These are phyloP conservation scores for Adansonia digitata DNA, from an alignment of 345 rosid genomes.

Conservation along the genomic window DNA sequence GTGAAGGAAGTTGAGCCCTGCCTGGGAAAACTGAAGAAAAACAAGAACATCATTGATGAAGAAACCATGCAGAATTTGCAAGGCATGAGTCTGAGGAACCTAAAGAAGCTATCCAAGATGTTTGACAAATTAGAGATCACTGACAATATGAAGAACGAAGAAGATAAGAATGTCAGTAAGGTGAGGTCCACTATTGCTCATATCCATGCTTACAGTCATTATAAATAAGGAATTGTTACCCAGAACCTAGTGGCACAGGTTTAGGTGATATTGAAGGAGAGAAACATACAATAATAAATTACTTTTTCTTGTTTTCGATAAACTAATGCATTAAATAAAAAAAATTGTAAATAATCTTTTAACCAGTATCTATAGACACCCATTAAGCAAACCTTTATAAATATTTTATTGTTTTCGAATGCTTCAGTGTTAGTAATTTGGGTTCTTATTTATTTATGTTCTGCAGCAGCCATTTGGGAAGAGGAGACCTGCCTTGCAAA, in stretches of 20 bases:
- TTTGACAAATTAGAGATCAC: conserved; percentile 28
- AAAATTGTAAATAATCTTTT: no score
- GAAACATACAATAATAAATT: no score
- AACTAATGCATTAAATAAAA: no score
- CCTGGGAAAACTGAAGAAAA: conserved; percentile 14
- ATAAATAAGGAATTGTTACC: no score
- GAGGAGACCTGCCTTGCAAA: conserved; percentile 29
- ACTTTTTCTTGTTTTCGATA: no score
- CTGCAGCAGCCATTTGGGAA: conserved; percentile 18
- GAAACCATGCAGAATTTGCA: conserved; percentile 12
- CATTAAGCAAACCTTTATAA: no score
- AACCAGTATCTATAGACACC: no score
- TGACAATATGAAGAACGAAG: conserved; percentile 16
- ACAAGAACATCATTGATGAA: conserved; percentile 18
- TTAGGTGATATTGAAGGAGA: no score
- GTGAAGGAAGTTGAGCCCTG: conserved; percentile 20
- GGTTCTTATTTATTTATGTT: neutral
- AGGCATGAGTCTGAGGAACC: conserved; percentile 38
- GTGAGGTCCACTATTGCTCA: neutral
- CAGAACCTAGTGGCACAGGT: no score
- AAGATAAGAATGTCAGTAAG: conserved; percentile 11
- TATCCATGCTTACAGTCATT: no score
- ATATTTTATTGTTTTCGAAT: no score
- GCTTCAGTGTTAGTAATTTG: neutral
- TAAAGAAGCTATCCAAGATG: conserved; percentile 31